A percentile compares a stretch with the other conserved stretches of the same genome.
Conservation (phyloP, 768 basidiomycete species). For the Russula sp. region DNA sequence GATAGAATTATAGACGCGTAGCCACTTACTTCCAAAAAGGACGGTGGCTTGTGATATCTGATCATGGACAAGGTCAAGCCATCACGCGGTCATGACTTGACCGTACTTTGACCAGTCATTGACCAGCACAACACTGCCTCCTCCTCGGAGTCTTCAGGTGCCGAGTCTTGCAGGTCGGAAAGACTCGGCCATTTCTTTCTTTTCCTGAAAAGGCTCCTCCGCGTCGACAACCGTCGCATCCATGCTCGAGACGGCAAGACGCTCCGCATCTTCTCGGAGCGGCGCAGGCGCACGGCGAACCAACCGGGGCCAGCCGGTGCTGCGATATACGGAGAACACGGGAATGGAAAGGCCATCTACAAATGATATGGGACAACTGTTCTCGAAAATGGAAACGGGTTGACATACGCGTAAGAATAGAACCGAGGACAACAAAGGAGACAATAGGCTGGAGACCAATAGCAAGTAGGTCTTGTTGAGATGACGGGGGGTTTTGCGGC, state of each 20-base stretch:
- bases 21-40: too few species aligned
- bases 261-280: neutral
- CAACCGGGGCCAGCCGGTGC: slow-evolving; percentile 19
- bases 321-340: slow-evolving; percentile 36
- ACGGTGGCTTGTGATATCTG: too few species aligned
- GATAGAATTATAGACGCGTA: too few species aligned
- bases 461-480: slow-evolving; percentile 65
- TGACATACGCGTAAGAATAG: slow-evolving; percentile 66
- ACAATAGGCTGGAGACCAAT: slow-evolving; percentile 74
- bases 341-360: slow-evolving; percentile 44
- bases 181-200: neutral
- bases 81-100: too few species aligned
- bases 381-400: neutral
- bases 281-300: slow-evolving; percentile 14
- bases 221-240: neutral
- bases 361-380: neutral
- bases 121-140: too few species aligned
- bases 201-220: neutral
- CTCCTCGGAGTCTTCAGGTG: neutral
- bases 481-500: slow-evolving; percentile 51
- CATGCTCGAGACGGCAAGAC: neutral
- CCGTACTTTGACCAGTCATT: too few species aligned
- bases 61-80: too few species aligned
- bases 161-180: neutral
- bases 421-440: slow-evolving; percentile 78